phyloP scores from a whole-genome alignment of 495 filamentous ascomycete species.

The Penicillium daleae region DNA sequence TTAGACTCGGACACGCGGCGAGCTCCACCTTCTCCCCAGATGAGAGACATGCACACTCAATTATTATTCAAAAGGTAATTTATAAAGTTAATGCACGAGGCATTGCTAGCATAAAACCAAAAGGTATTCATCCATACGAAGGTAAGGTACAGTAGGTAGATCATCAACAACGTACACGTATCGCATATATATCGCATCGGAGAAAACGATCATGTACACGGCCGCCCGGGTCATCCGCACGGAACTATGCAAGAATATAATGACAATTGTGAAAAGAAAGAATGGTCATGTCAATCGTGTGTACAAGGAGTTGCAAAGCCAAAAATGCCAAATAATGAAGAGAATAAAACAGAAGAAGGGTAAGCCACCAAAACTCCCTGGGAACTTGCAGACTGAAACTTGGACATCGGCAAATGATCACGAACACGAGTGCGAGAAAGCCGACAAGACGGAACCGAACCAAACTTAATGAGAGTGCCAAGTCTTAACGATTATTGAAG shows the following conservation, averaged over 20 bases:
- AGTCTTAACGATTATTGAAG: conserved; percentile 42
- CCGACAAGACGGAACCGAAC: neutral
- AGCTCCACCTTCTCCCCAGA: conserved; percentile 15
- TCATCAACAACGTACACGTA: neutral
- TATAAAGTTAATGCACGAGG: conserved; percentile 12
- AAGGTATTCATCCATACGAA: neutral
- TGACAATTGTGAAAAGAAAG: conserved; percentile 6
- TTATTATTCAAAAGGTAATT: conserved; percentile 8
- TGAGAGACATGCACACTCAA: conserved; percentile 10
- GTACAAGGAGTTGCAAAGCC: conserved; percentile 25
- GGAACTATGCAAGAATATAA: conserved; percentile 22
- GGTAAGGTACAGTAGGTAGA: neutral
- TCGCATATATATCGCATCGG: conserved; percentile 9
- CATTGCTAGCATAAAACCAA: neutral
- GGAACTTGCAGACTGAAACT: neutral
- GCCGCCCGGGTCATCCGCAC: conserved; percentile 8
- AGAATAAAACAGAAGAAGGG: conserved; percentile 1
- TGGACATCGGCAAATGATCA: conserved; percentile 4
- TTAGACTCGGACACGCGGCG: conserved; percentile 5
- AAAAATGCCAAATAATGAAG: conserved; percentile 11
- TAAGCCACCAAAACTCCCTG: conserved; percentile 14
- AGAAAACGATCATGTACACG: conserved; percentile 24
- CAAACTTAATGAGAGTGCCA: neutral
- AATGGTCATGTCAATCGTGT: conserved; percentile 31
- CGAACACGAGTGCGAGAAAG: conserved; percentile 11